Conservation (phyloP, 805 yeast species). For the Myxozyma udenii region DNA sequence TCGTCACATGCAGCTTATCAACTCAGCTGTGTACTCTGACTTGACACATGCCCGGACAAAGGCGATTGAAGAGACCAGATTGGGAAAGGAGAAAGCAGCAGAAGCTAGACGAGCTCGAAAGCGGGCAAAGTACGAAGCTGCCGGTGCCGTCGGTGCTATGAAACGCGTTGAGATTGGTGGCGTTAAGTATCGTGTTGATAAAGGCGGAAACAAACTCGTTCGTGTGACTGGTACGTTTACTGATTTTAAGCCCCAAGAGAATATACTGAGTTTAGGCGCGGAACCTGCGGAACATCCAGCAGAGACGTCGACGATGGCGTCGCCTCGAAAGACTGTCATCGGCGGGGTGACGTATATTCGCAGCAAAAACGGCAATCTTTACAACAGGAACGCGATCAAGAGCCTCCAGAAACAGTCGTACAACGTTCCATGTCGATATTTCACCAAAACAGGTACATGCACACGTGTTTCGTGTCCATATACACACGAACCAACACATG, state of each 20-base stretch:
- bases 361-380: slow-evolving; percentile 30
- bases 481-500: slow-evolving; percentile 50
- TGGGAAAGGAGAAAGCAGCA: slow-evolving; percentile 20
- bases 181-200: slow-evolving; percentile 27
- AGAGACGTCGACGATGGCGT: slow-evolving; percentile 5
- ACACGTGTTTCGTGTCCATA: slow-evolving; percentile 51
- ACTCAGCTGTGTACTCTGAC: slow-evolving; percentile 23
- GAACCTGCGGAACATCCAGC: slow-evolving; percentile 4
- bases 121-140: slow-evolving; percentile 31
- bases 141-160: slow-evolving; percentile 14
- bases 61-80: slow-evolving; percentile 28
- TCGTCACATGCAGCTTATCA: slow-evolving; percentile 31
- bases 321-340: slow-evolving; percentile 32
- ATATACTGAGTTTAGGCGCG: neutral
- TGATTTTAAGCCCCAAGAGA: neutral
- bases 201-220: slow-evolving; percentile 33
- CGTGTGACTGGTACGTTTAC: slow-evolving; percentile 12
- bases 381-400: slow-evolving; percentile 25
- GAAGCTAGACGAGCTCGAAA: slow-evolving; percentile 16
- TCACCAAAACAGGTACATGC: slow-evolving; percentile 49
- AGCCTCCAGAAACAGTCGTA: slow-evolving; percentile 16
- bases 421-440: slow-evolving; percentile 35
- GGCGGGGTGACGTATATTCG: slow-evolving; percentile 33
- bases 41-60: slow-evolving; percentile 26
- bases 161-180: slow-evolving; percentile 32